Evolutionary conservation across 305 asterid species (phyloP).

Genomic region (Fraxinus sp.): DNA sequence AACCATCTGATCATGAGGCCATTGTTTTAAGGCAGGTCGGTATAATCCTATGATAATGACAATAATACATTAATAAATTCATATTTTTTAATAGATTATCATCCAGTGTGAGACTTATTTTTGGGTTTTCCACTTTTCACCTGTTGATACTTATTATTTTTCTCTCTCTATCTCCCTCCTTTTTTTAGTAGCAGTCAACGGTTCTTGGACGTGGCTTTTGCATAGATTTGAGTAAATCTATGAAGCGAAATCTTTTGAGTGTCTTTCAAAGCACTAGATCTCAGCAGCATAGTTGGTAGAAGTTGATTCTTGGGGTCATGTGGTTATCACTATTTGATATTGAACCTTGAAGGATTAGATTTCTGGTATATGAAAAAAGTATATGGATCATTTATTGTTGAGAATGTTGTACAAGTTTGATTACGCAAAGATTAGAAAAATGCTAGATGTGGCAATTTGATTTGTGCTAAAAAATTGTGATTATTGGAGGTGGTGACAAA

Average conservation of each 20-base stretch:
- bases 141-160: not conserved
- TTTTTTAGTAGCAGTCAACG: not conserved
- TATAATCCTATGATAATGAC: not conserved
- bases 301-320: not conserved
- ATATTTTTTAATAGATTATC: not conserved
- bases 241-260: not conserved
- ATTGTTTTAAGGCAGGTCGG: slow-evolving; percentile 74
- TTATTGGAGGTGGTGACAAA: not conserved
- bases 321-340: not conserved
- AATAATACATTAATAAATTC: not conserved
- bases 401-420: not conserved
- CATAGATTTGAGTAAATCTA: not conserved
- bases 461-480: not conserved
- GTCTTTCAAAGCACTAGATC: not conserved
- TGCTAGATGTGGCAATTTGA: not conserved
- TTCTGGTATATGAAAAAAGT: not conserved
- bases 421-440: not conserved
- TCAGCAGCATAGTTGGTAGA: not conserved
- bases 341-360: not conserved
- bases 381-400: not conserved
- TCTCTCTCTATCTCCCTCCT: too few relatives aligned
- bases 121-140: not conserved
- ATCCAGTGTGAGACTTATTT: not conserved
- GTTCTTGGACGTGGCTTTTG: not conserved
- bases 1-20: slow-evolving; percentile 54